Base-by-base conservation (phyloP, 164 flowering plant species). In the Vitis vinifera region DNA sequence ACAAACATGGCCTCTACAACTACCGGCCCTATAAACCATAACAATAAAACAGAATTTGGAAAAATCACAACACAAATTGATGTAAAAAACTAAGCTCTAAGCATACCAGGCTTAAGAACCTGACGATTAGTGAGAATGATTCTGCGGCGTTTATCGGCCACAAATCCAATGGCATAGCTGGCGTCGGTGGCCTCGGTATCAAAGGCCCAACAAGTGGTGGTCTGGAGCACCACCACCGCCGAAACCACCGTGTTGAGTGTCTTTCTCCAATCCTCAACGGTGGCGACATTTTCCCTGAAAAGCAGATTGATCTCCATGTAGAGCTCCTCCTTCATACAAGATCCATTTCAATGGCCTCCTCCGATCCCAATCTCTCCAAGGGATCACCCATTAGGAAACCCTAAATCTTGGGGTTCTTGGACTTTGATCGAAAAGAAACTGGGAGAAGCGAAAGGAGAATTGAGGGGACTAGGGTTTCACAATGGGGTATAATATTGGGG, bases 51-150 rank as follows among this genome's bases (percentile, higher is more conserved):
- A 49, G 2, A 55, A 15, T 4, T 31, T 31, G 44, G 8, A 19
- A 30, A 29, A 16, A 1, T 3, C 17, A 62, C 37, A 48, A 49
- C 11, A 19, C 69, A 9, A 53, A 10, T 49, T 27, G 27, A 61
- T 29, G 27, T 27, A 0, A 15, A 17, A 55, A 47, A 59, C 0
- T 1, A 14, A 31, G 44, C 44, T 31, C 44, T 9, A 44, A 11
- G 51, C 23, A 11, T 67, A 89, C 97, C 98, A 51, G 98, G 91
- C 81, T 91, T 94, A 56, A 94, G 97, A 37, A 94, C 98, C 74
- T 94, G 97, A 50, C 97, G 97, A 80, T 94, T 94, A 16, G 97
- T 92, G 63, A 94, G 94, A n/a, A 94, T 91, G 63, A 94, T 91
- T 15, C 98, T 97, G 1, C 92, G 82, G 63, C 81, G 76, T 78